phyloP scores from a whole-genome alignment of 2,329 filamentous ascomycete species.

The Mycocentrospora acerina region DNA sequence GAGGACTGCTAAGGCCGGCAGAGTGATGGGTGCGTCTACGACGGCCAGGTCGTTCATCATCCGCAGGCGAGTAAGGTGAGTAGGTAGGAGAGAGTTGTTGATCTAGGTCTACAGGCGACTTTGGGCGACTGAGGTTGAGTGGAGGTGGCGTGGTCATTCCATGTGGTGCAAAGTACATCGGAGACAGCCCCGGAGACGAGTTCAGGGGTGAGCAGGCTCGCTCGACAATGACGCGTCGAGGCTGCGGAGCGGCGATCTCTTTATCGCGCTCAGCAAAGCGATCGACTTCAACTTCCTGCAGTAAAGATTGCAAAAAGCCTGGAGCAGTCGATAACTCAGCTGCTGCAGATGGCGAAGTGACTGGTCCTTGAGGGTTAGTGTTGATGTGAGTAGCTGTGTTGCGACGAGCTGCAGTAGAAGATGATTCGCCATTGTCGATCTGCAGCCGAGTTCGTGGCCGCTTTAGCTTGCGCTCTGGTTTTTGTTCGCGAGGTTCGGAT shows the following conservation, averaged over 20 bases:
- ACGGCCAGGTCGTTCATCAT: conserved; percentile 43
- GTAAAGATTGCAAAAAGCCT: conserved; percentile 80
- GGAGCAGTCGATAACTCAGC: conserved; percentile 52
- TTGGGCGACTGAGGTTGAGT: conserved; percentile 59
- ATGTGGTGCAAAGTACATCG: conserved; percentile 67
- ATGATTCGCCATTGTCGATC: conserved; percentile 52
- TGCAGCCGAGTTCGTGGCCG: conserved; percentile 77
- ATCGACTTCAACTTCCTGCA: conserved; percentile 78
- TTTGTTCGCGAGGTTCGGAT: conserved; percentile 59
- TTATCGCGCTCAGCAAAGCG: conserved; percentile 38
- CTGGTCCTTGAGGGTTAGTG: conserved; percentile 17
- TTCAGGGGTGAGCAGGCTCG: conserved; percentile 46
- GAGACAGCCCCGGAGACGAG: conserved; percentile 69
- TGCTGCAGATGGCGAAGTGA: conserved; percentile 18
- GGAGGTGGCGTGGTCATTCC: conserved; percentile 70
- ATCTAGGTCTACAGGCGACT: conserved; percentile 55
- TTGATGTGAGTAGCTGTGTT: conserved; percentile 17
- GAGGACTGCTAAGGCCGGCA: conserved; percentile 42
- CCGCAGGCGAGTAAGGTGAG: conserved; percentile 62
- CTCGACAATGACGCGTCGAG: conserved; percentile 46
- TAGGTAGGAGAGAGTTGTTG: conserved; percentile 69
- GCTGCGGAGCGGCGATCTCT: conserved; percentile 40
- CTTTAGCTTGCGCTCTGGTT: conserved; percentile 79
- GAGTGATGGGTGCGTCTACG: conserved; percentile 32
- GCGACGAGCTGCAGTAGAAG: conserved; percentile 32